These are phyloP conservation scores for Syncephalastrum monosporum DNA, from an alignment of 371 early-diverging fungal species.

Conservation along the genomic window DNA sequence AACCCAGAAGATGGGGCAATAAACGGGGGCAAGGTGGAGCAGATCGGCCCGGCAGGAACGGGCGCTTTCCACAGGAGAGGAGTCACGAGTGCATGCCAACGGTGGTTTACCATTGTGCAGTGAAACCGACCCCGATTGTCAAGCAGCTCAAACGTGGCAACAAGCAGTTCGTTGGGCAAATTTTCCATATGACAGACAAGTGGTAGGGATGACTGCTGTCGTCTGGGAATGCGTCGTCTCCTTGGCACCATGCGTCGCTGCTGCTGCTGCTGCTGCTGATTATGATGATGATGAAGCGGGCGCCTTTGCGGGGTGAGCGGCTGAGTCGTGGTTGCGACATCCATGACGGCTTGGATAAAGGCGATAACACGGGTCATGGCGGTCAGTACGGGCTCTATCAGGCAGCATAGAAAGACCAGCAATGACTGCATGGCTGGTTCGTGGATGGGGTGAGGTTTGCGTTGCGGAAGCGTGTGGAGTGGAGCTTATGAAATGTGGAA, in stretches of 20 bases:
- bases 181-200: slow-evolving; percentile 8
- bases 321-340: slow-evolving; percentile 1
- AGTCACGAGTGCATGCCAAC: slow-evolving; percentile 34
- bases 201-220: slow-evolving; percentile 1
- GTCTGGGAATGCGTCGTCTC: not conserved
- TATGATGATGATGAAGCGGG: no score
- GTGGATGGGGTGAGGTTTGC: no score
- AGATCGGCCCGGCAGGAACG: slow-evolving; percentile 18
- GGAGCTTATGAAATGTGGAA: no score
- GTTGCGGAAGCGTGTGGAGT: no score
- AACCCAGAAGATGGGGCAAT: slow-evolving; percentile 2
- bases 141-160: slow-evolving; percentile 26
- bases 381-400: no score
- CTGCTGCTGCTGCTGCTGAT: not conserved
- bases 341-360: slow-evolving; percentile 2
- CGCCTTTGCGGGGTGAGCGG: slow-evolving; percentile 2
- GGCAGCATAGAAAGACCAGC: no score
- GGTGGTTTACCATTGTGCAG: slow-evolving; percentile 29
- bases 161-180: slow-evolving; percentile 32
- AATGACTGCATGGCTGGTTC: no score
- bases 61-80: slow-evolving; percentile 41
- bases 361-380: not conserved
- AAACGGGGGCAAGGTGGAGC: slow-evolving; percentile 19
- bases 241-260: not conserved
- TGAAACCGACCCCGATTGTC: slow-evolving; percentile 17